Conservation (phyloP, 495 filamentous ascomycete genomes). For the Trichoderma orchidacearum region DNA sequence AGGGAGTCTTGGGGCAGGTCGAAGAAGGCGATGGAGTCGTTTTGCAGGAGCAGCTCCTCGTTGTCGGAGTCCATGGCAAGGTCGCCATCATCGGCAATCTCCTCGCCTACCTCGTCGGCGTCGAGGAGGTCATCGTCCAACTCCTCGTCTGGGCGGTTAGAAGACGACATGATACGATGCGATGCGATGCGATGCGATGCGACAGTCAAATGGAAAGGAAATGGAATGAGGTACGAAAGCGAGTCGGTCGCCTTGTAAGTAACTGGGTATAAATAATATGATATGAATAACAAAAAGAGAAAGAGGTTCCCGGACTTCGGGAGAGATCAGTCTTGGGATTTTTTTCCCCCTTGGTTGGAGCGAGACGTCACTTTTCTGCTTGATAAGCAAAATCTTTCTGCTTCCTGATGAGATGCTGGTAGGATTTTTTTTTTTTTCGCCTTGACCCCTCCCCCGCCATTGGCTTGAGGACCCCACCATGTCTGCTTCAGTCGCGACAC, state of each 20-base stretch:
- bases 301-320: neutral
- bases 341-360: neutral
- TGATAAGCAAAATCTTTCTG: neutral
- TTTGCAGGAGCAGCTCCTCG: slow-evolving; percentile 66
- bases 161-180: neutral
- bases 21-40: slow-evolving; percentile 87
- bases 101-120: slow-evolving; percentile 47
- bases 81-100: slow-evolving; percentile 57
- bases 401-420: neutral
- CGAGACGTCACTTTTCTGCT: neutral
- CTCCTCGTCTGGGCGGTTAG: slow-evolving; percentile 26
- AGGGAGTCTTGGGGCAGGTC: slow-evolving; percentile 78
- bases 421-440: neutral
- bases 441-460: neutral
- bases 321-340: neutral
- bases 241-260: no score
- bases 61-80: slow-evolving; percentile 35
- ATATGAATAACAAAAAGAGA: neutral
- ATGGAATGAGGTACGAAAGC: no score
- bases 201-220: neutral
- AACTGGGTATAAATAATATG: neutral
- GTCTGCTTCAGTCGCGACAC: no score
- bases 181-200: neutral
- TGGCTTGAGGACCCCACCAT: neutral
- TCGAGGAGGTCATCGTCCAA: slow-evolving; percentile 46